Base-by-base conservation (phyloP, 1,284 basidiomycete genomes). In the Salmacisia buchloeana region DNA sequence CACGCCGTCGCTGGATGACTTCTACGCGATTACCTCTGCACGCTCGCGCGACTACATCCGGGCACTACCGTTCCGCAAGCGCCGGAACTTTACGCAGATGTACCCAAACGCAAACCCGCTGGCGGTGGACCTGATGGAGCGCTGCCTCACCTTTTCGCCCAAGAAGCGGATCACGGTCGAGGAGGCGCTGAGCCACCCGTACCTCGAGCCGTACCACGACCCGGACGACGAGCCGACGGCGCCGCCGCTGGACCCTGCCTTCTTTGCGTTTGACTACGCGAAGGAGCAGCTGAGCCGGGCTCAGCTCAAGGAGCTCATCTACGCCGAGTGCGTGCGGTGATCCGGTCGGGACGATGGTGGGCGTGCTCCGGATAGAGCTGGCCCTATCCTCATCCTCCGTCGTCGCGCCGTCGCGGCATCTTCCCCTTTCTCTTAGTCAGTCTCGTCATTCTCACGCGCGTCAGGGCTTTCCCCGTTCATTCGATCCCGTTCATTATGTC, bases 31-130 rank as follows among this genome's bases (percentile, higher is more conserved):
- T 77, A 91, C 89, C 36, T 90, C 90, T 10, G 84, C 86, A 21
- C 83, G 91, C 34, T 93, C 91, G 49, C 85, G 92, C 64, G 92
- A 94, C 77, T 96, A 96, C 76, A 90, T 97, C 71, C 88, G 94
- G 2, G 91, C 93, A 0, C 83, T 97, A 33, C 92, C 92, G 0
- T 94, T 96, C 81, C 85, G 92, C 64, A 92, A 90, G 82, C 89
- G 90, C 77, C 88, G 85, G 74, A 86, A 89, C 63, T 90, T 96
- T 70, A 79, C 82, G 43, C 80, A 84, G 54, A 83, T 94, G 65
- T 92, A 92, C 77, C 88, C 89, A 0, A 87, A 86, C 60, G 90
- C 91, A 13, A 92, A 91, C 73, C 89, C 91, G 2, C 81, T 90
- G 81, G 93, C 92, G 1, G 85, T 94, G 46, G 93, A 97, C 80